phyloP scores from a whole-genome alignment of 2,329 filamentous ascomycete genomes.

The Paramyrothecium sp. region DNA sequence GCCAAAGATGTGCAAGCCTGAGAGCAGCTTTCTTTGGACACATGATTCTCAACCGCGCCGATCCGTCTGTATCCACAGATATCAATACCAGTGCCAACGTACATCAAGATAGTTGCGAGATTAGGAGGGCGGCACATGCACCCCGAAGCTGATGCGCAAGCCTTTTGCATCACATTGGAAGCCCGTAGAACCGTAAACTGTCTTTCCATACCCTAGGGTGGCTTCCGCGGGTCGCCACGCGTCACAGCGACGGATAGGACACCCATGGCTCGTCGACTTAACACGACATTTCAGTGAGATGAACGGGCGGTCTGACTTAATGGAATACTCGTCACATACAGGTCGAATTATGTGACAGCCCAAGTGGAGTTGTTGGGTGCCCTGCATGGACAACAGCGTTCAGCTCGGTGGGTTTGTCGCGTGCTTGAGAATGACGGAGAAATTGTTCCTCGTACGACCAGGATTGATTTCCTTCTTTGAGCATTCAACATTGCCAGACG shows the following conservation, averaged over 20 bases:
- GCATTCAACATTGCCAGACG: conserved; percentile 16
- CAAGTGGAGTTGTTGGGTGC: background rate
- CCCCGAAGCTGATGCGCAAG: no score
- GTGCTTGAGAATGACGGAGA: conserved; percentile 68
- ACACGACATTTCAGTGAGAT: no score
- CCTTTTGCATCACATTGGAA: no score
- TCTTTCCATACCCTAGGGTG: no score
- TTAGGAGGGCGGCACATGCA: no score
- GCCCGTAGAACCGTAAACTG: no score
- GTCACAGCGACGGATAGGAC: no score
- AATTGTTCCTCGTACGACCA: conserved; percentile 82
- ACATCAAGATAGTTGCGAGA: background rate
- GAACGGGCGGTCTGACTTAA: no score
- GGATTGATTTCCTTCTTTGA: conserved; percentile 74
- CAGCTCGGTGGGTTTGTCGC: conserved; percentile 4
- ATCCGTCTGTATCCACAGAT: background rate
- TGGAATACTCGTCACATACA: no score
- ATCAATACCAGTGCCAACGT: background rate
- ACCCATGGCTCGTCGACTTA: no score
- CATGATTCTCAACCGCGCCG: background rate
- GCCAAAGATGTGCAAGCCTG: background rate
- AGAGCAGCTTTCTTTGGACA: background rate
- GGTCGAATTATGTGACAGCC: no score
- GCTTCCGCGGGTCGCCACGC: no score
- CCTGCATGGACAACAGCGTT: background rate